Conservation (phyloP, 2,329 filamentous ascomycete species). For the Hypoxylon sp. region DNA sequence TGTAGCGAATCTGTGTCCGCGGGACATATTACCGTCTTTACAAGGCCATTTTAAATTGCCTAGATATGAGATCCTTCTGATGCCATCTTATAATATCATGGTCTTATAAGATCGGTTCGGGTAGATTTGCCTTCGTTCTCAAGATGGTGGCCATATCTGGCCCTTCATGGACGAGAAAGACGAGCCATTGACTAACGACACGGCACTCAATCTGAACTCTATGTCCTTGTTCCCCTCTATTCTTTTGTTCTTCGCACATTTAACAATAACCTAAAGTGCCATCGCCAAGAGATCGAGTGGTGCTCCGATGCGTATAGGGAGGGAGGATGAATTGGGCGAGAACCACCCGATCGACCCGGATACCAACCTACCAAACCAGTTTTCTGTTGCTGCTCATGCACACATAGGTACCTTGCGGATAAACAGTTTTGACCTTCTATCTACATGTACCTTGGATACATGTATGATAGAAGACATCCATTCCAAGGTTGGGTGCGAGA, state of each 20-base stretch:
- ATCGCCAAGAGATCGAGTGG: constrained; percentile 48
- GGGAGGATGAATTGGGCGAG: constrained; percentile 40
- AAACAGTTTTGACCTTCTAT: constrained; percentile 3
- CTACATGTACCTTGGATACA: background rate
- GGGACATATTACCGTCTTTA: constrained; percentile 41
- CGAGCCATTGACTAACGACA: constrained; percentile 13
- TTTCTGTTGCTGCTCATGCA: constrained; percentile 20
- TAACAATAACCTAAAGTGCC: constrained; percentile 47
- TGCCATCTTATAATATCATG: constrained; percentile 36
- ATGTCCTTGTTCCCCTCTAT: constrained; percentile 14
- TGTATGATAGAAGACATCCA: background rate
- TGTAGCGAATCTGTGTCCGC: constrained; percentile 32
- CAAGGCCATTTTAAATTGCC: constrained; percentile 29
- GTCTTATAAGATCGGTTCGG: constrained; percentile 13
- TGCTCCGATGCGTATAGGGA: constrained; percentile 33
- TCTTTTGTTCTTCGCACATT: constrained; percentile 36
- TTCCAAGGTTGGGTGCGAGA: background rate
- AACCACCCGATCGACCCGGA: constrained; percentile 39
- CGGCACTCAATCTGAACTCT: constrained; percentile 26
- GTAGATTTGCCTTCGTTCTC: constrained; percentile 3
- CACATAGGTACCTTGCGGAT: constrained; percentile 6
- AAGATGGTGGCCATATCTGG: constrained; percentile 1
- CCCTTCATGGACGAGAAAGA: constrained; percentile 11
- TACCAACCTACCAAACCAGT: constrained; percentile 32
- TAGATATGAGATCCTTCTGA: constrained; percentile 29